Conservation (phyloP, 257 asterid genomes). For the Orobanche coerulescens region DNA sequence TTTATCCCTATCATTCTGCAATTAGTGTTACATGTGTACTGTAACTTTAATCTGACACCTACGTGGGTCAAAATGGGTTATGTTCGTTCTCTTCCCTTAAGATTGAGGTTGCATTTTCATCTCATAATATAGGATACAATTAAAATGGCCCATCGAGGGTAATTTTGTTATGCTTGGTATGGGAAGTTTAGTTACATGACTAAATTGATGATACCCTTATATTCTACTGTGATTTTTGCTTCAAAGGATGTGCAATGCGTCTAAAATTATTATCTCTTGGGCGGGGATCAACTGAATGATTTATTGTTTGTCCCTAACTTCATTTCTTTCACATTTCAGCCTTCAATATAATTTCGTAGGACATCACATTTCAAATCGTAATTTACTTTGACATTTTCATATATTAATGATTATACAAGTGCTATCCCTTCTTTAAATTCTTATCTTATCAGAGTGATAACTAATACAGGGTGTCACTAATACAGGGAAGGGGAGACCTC, state of each 20-base stretch:
- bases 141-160: too few relatives aligned
- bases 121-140: too few relatives aligned
- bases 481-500: constrained; percentile 53
- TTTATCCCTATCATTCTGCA: background rate
- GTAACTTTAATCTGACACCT: too few relatives aligned
- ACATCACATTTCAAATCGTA: background rate
- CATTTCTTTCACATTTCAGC: background rate
- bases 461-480: constrained; percentile 46
- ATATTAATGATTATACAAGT: constrained; percentile 16
- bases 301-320: background rate
- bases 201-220: background rate
- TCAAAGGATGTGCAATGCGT: background rate
- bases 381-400: constrained; percentile 5
- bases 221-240: background rate
- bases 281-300: constrained; percentile 1
- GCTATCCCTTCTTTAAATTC: constrained; percentile 15
- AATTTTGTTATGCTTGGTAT: background rate
- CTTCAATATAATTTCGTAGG: background rate
- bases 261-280: background rate
- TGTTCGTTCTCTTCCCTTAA: too few relatives aligned
- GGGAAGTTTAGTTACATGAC: background rate
- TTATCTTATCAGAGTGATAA: constrained; percentile 16
- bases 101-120: too few relatives aligned
- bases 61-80: too few relatives aligned
- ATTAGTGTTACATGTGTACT: too few relatives aligned